These are phyloP conservation scores for Elongisporangium prolatum DNA, from an alignment of 352 stramenopile genomes.

Conservation along the genomic window DNA sequence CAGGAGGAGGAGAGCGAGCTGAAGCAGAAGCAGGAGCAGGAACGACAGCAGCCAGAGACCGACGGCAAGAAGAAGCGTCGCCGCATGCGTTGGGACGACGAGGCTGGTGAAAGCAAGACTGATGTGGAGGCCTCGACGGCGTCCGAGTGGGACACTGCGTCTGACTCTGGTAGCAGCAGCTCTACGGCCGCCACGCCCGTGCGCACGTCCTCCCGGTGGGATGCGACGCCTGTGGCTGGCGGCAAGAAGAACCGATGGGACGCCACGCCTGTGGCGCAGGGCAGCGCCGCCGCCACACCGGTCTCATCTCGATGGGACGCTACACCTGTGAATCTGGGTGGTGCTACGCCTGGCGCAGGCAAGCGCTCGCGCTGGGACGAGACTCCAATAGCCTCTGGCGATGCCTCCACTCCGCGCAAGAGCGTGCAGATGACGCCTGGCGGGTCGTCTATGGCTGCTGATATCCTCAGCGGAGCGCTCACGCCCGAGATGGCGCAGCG, in stretches of 20 bases:
- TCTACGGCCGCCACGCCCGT: constrained; percentile 48
- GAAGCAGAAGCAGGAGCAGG: constrained; percentile 24
- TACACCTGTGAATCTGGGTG: constrained; percentile 73
- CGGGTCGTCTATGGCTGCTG: constrained; percentile 40
- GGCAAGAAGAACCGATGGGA: constrained; percentile 81
- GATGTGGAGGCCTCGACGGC: constrained; percentile 35
- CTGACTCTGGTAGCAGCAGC: constrained; percentile 25
- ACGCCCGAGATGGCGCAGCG: constrained; percentile 91
- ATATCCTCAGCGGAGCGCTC: constrained; percentile 61
- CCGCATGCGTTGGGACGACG: constrained; percentile 85
- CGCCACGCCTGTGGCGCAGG: constrained; percentile 63
- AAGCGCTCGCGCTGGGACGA: constrained; percentile 97
- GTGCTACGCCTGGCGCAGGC: constrained; percentile 41
- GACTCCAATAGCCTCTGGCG: constrained; percentile 78
- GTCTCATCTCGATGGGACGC: constrained; percentile 90
- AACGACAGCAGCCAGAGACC: constrained; percentile 17
- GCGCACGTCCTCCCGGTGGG: constrained; percentile 63
- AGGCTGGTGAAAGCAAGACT: constrained; percentile 42
- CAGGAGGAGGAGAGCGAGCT: constrained; percentile 53
- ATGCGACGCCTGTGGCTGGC: constrained; percentile 53
- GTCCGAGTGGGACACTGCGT: constrained; percentile 77
- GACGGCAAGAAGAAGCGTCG: constrained; percentile 63
- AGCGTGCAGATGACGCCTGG: constrained; percentile 66
- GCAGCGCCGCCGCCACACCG: constrained; percentile 18
- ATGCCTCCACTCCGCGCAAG: constrained; percentile 47